phyloP scores from a whole-genome alignment of 2,329 filamentous ascomycete species.

The Shiraia sp. region DNA sequence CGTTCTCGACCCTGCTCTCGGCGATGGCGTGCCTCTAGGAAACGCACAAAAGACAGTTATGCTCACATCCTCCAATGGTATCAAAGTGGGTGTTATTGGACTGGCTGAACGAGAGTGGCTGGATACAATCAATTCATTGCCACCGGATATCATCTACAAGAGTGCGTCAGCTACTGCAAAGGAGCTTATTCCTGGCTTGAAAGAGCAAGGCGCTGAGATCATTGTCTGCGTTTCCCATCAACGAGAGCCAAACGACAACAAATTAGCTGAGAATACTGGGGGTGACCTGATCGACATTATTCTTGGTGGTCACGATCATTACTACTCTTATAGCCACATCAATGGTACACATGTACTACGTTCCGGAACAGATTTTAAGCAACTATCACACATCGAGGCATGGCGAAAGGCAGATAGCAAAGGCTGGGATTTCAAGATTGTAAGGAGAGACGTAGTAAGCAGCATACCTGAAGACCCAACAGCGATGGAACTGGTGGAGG shows the following conservation, averaged over 20 bases:
- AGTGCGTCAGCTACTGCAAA: slow-evolving; percentile 76
- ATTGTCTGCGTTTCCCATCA: slow-evolving; percentile 83
- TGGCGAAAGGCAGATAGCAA: slow-evolving; percentile 58
- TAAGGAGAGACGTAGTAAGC: slow-evolving; percentile 72
- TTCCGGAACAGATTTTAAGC: slow-evolving; percentile 89
- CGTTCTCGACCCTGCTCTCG: slow-evolving; percentile 80
- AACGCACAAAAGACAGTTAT: slow-evolving; percentile 76
- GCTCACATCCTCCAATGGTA: slow-evolving; percentile 77
- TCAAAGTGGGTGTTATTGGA: slow-evolving; percentile 84
- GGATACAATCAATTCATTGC: slow-evolving; percentile 83
- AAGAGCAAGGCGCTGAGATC: slow-evolving; percentile 78
- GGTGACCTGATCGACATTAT: slow-evolving; percentile 81
- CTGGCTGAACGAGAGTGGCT: slow-evolving; percentile 88
- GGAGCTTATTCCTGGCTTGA: slow-evolving; percentile 72
- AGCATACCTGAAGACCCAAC: slow-evolving; percentile 66
- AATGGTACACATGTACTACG: slow-evolving; percentile 83
- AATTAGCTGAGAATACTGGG: slow-evolving; percentile 73
- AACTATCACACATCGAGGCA: slow-evolving; percentile 84
- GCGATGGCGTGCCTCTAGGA: slow-evolving; percentile 73
- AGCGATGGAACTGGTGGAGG: slow-evolving; percentile 65
- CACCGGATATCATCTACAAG: slow-evolving; percentile 79
- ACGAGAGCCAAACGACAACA: slow-evolving; percentile 86
- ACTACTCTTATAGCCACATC: slow-evolving; percentile 76
- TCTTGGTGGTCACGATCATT: slow-evolving; percentile 88
- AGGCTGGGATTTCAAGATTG: slow-evolving; percentile 79